A percentile compares a stretch with the other conserved stretches of the same genome.
These are phyloP conservation scores for Astathelohania contejeani DNA, from an alignment of 371 early-diverging fungal species.

Conservation along the genomic window DNA sequence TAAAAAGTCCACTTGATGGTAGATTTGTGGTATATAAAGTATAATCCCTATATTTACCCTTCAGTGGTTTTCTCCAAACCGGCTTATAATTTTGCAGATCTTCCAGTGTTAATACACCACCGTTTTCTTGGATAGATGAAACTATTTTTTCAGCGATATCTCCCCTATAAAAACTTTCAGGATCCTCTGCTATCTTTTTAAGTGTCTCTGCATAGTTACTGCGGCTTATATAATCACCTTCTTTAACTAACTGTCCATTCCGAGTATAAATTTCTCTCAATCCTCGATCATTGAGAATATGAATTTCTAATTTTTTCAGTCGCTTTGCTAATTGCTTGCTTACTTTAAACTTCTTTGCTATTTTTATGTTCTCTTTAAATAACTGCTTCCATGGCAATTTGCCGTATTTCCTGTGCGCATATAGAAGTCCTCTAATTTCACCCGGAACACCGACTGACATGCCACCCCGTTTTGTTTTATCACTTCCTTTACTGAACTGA, in stretches of 20 bases:
- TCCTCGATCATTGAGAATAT: slow-evolving; percentile 51
- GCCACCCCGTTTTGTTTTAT: slow-evolving; percentile 59
- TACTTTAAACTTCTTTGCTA: slow-evolving; percentile 61
- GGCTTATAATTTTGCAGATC: slow-evolving; percentile 63
- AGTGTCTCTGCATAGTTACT: slow-evolving; percentile 63
- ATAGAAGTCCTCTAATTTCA: slow-evolving; percentile 66
- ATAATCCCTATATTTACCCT: slow-evolving; percentile 55
- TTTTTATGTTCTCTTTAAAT: slow-evolving; percentile 62
- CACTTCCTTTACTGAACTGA: slow-evolving; percentile 60
- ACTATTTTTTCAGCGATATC: slow-evolving; percentile 62
- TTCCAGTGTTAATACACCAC: slow-evolving; percentile 64
- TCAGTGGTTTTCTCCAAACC: slow-evolving; percentile 56
- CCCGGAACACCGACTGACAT: slow-evolving; percentile 73
- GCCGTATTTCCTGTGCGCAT: slow-evolving; percentile 60
- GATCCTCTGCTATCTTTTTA: slow-evolving; percentile 61
- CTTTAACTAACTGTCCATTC: slow-evolving; percentile 55
- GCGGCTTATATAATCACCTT: slow-evolving; percentile 62
- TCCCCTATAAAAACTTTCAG: slow-evolving; percentile 71
- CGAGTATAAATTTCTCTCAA: slow-evolving; percentile 57
- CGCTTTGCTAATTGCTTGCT: slow-evolving; percentile 54
- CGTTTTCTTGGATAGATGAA: slow-evolving; percentile 55
- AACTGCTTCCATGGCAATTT: slow-evolving; percentile 59
- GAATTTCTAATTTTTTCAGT: slow-evolving; percentile 28
- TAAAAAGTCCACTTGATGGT: slow-evolving; percentile 56
- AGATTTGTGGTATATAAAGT: slow-evolving; percentile 36